Conservation (phyloP, 352 stramenopile genomes). For the Phytophthora niederhauseri region DNA sequence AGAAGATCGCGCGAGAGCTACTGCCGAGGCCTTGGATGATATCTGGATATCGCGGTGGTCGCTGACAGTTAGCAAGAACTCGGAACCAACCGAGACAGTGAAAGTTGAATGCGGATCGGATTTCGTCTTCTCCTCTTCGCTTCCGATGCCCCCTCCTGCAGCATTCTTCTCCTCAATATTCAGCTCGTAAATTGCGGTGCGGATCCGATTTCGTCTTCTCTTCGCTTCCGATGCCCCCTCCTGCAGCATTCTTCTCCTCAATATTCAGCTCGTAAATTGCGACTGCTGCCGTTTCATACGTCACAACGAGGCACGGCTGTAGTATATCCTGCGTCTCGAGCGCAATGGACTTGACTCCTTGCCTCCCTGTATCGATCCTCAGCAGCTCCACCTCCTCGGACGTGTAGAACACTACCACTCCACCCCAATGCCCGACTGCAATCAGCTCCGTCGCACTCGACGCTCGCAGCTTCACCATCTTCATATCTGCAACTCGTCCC, state of each 20-base stretch:
- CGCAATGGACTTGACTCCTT: conserved; percentile 17
- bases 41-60: conserved; percentile 2
- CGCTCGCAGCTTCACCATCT: conserved; percentile 45
- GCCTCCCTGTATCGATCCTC: conserved; percentile 8
- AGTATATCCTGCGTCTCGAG: conserved; percentile 27
- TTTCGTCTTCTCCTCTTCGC: background rate
- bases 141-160: background rate
- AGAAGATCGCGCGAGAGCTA: conserved; percentile 18
- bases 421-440: conserved; percentile 35
- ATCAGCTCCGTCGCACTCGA: conserved; percentile 40
- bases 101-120: background rate
- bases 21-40: conserved; percentile 11
- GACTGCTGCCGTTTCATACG: conserved; percentile 9
- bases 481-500: conserved; percentile 41
- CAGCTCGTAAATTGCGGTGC: conserved; percentile 27
- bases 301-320: conserved; percentile 26
- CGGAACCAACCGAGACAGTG: background rate
- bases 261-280: conserved; percentile 36
- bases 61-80: conserved; percentile 10
- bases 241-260: background rate
- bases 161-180: conserved; percentile 19
- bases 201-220: background rate
- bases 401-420: conserved; percentile 43
- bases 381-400: conserved; percentile 31
- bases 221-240: background rate